Evolutionary conservation across 345 rosid genomes (phyloP).

Genomic region (Sisymbrium irio): DNA sequence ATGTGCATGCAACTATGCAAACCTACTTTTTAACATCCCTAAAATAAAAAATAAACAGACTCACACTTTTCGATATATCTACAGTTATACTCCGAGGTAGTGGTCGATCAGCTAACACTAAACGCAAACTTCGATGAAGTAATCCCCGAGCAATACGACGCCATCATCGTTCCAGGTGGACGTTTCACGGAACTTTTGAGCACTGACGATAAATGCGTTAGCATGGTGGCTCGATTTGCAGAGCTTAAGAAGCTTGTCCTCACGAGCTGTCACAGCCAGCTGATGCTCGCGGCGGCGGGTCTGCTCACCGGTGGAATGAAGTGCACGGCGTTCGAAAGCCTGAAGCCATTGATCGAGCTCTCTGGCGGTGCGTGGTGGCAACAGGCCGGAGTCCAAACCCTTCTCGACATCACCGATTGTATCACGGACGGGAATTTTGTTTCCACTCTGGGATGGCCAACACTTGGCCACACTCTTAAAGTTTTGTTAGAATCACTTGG

Average conservation of each 20-base stretch:
- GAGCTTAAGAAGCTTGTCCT: slow-evolving; percentile 42
- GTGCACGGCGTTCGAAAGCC: slow-evolving; percentile 50
- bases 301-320: slow-evolving; percentile 41
- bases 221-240: slow-evolving; percentile 36
- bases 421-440: slow-evolving; percentile 42
- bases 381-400: slow-evolving; percentile 30
- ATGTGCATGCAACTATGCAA: not conserved
- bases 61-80: not conserved
- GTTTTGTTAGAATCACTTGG: slow-evolving; percentile 47
- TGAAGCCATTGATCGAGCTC: slow-evolving; percentile 50
- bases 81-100: slow-evolving; percentile 47
- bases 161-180: slow-evolving; percentile 49
- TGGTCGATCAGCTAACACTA: slow-evolving; percentile 43
- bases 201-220: slow-evolving; percentile 38
- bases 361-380: slow-evolving; percentile 58
- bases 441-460: slow-evolving; percentile 54
- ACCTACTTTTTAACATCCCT: not conserved
- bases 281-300: slow-evolving; percentile 47
- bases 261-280: slow-evolving; percentile 54
- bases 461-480: slow-evolving; percentile 39
- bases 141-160: slow-evolving; percentile 39
- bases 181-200: slow-evolving; percentile 46
- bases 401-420: slow-evolving; percentile 42
- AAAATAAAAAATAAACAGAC: not conserved
- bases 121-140: slow-evolving; percentile 45